Base-by-base conservation (phyloP, 345 rosid species). In the Citrus sp. region DNA sequence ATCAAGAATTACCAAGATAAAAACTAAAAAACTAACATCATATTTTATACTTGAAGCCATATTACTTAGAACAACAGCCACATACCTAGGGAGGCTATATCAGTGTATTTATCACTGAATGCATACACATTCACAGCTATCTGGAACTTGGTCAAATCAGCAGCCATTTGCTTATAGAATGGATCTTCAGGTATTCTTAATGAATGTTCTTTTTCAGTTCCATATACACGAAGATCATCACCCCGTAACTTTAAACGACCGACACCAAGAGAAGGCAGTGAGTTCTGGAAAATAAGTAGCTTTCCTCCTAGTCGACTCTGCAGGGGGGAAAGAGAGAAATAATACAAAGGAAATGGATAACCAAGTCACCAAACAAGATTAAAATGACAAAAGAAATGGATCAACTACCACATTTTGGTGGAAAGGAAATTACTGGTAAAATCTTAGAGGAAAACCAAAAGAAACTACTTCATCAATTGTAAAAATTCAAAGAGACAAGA, bases 111-210 rank as follows among this genome's bases (percentile, higher is more conserved):
- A 79, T 97, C 99, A 83, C 95, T 89, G 87, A 89, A 93, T 37
- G 97, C 98, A 75, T 94, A 94, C 70, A 94, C 79, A 87, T 97
- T 93, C 70, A 91, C 94, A 79, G 93, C 98, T 83, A 94, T 93
- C 90, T 97, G 98, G 80, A 80, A 92, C 88, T 97, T 97, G 75
- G 99, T 92, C 77, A 93, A 90, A 90, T 97, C 99, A 34, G 99
- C 99, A 87, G 99, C 98, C 98, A 94, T 92, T 86, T 94, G 97
- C 84, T 97, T 97, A 79, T 94, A 94, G 81, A 93, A 97, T 68
- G 91, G 89, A 82, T 97, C 98, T 85, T 97, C 99, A 72, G 98
- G 90, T 78, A 91, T 78, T 83, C 99, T 89, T 80, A 97, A 87
- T 30, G 87, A 34, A 83, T 89, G 83, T 79, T 97, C 99, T 84